Evolutionary conservation across 1,284 basidiomycete species (phyloP).

Genomic region (Grifola frondosa): DNA sequence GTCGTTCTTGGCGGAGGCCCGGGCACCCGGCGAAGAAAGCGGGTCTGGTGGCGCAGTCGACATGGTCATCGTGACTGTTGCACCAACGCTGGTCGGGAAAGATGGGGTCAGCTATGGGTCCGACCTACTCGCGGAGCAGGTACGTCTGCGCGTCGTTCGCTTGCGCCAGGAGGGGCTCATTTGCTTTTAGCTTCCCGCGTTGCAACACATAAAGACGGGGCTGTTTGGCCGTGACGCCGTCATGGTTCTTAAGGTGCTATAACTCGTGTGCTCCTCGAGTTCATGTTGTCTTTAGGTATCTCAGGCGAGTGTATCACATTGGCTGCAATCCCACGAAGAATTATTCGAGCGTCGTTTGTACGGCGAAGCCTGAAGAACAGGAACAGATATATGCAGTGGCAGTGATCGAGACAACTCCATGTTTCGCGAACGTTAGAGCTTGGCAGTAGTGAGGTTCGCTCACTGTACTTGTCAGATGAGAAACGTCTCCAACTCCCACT

Average conservation of each 20-base stretch:
- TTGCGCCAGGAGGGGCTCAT: conserved; percentile 8
- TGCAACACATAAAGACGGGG: conserved; percentile 31
- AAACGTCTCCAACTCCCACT: too few relatives aligned
- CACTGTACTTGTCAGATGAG: too few relatives aligned
- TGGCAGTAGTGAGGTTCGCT: too few relatives aligned
- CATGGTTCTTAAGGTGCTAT: conserved; percentile 20
- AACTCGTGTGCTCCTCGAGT: conserved; percentile 1
- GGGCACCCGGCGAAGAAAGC: background rate
- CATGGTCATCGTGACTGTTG: conserved; percentile 77
- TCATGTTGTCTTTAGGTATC: too few relatives aligned
- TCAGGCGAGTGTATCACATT: too few relatives aligned
- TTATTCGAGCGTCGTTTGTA: too few relatives aligned
- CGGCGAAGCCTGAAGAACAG: too few relatives aligned
- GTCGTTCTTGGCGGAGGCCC: conserved; percentile 60
- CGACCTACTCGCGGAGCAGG: conserved; percentile 20
- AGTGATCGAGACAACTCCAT: too few relatives aligned
- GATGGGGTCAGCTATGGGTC: conserved; percentile 63
- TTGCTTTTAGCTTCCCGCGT: conserved; percentile 22
- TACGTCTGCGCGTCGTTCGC: conserved; percentile 9
- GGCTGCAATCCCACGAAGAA: too few relatives aligned
- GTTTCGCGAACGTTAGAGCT: too few relatives aligned
- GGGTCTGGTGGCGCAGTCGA: conserved; percentile 45
- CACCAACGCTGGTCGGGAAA: conserved; percentile 77
- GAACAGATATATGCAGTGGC: too few relatives aligned
- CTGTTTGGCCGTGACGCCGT: conserved; percentile 31